A percentile compares a stretch with the other conserved stretches of the same genome.
Evolutionary conservation across 306 rosid genomes (phyloP).

Genomic region (Fragaria vesca): DNA sequence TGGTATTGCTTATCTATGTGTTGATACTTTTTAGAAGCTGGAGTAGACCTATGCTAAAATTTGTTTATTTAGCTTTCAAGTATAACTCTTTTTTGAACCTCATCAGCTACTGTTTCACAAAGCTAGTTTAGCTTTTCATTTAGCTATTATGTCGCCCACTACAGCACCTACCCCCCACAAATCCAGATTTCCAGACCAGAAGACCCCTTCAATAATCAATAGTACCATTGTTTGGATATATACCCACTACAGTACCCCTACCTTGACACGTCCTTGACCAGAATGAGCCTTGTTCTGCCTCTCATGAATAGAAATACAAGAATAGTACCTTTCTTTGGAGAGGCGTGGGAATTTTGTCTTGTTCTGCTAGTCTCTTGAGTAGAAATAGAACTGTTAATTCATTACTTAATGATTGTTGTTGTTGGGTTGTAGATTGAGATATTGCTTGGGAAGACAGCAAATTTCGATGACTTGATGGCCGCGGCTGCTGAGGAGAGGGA

Average conservation of each 20-base stretch:
- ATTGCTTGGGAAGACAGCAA: conserved; percentile 41
- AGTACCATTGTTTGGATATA: background rate
- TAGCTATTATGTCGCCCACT: background rate
- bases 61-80: background rate
- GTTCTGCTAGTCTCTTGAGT: background rate
- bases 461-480: conserved; percentile 49
- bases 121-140: background rate
- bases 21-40: background rate
- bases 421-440: conserved; percentile 34
- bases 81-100: background rate
- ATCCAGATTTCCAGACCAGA: background rate
- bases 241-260: background rate
- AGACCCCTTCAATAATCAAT: no score
- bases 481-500: conserved; percentile 51
- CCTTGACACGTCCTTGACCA: background rate
- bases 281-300: no score
- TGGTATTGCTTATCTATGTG: background rate
- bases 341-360: background rate
- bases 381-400: background rate
- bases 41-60: background rate
- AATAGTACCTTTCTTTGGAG: background rate
- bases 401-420: background rate
- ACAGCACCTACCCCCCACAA: background rate
- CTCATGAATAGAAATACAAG: no score
- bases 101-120: background rate